A percentile compares a stretch with the other conserved stretches of the same genome.
phyloP scores from a whole-genome alignment of 2,329 filamentous ascomycete species.

The Aspergillus clavatus region DNA sequence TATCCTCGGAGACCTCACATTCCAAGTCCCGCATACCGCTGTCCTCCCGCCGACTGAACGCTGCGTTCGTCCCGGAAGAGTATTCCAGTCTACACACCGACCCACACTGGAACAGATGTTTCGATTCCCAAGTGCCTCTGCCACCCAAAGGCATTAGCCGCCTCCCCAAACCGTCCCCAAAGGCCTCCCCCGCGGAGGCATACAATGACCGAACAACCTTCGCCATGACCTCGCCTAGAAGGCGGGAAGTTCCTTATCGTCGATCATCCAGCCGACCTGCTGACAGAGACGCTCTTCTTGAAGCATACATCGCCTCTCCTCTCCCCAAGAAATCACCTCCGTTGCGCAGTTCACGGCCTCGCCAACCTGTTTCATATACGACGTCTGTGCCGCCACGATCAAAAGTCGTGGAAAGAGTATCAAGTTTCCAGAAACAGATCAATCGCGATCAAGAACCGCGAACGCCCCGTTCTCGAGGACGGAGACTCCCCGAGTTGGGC shows the following conservation, averaged over 20 bases:
- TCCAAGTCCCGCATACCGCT: slow-evolving; percentile 45
- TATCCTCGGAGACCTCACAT: slow-evolving; percentile 27
- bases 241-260: slow-evolving; percentile 29
- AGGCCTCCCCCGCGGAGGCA: slow-evolving; percentile 23
- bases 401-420: slow-evolving; percentile 57
- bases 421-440: slow-evolving; percentile 36
- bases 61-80: slow-evolving; percentile 39
- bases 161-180: slow-evolving; percentile 38
- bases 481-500: slow-evolving; percentile 57
- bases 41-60: slow-evolving; percentile 36
- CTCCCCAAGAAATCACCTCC: slow-evolving; percentile 70
- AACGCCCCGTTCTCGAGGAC: slow-evolving; percentile 33
- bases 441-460: slow-evolving; percentile 29
- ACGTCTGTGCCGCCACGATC: slow-evolving; percentile 66
- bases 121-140: slow-evolving; percentile 26
- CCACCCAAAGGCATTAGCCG: slow-evolving; percentile 39
- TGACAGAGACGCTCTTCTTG: slow-evolving; percentile 57
- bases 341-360: slow-evolving; percentile 74
- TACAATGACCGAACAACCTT: slow-evolving; percentile 25
- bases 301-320: slow-evolving; percentile 68
- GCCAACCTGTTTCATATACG: slow-evolving; percentile 71
- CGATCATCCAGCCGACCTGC: slow-evolving; percentile 33
- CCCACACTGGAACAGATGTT: slow-evolving; percentile 30
- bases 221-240: slow-evolving; percentile 32
- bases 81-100: slow-evolving; percentile 35